Conservation (phyloP, 2,329 filamentous ascomycete species). For the Cephalotrichum gorgonifer region DNA sequence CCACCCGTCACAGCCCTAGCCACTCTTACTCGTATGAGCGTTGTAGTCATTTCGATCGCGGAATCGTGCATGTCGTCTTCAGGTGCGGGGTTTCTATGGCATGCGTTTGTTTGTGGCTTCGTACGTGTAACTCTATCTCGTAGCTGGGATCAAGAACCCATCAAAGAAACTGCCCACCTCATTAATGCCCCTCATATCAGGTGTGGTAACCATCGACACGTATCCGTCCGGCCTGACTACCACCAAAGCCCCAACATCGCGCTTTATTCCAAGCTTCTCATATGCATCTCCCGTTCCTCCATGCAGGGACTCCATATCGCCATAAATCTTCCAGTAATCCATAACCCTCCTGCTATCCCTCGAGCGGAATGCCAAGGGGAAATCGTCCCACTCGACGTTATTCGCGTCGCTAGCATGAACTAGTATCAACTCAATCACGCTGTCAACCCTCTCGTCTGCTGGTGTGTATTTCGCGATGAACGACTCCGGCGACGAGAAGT, state of each 20-base stretch:
- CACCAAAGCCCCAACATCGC: conserved; percentile 42
- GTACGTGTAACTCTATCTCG: background rate
- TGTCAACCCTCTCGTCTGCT: conserved; percentile 5
- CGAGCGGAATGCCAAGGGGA: conserved; percentile 33
- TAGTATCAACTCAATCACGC: conserved; percentile 48
- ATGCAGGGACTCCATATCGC: conserved; percentile 35
- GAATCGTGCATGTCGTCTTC: too few species aligned
- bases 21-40: too few species aligned
- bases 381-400: conserved; percentile 24
- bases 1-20: too few species aligned
- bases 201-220: conserved; percentile 32
- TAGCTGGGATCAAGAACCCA: background rate
- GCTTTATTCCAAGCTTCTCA: conserved; percentile 46
- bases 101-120: too few species aligned
- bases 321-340: conserved; percentile 47
- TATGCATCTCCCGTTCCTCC: conserved; percentile 30
- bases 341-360: conserved; percentile 35
- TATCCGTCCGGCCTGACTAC: conserved; percentile 59
- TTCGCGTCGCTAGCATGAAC: conserved; percentile 43
- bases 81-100: too few species aligned
- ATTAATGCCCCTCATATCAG: conserved; percentile 16
- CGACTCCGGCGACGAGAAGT: conserved; percentile 1
- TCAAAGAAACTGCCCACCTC: background rate
- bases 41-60: too few species aligned
- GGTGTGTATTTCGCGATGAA: background rate